A percentile compares a stretch with the other conserved stretches of the same genome.
Conservation (phyloP, 768 basidiomycete species). For the Chalciporus pseudorubinellus region DNA sequence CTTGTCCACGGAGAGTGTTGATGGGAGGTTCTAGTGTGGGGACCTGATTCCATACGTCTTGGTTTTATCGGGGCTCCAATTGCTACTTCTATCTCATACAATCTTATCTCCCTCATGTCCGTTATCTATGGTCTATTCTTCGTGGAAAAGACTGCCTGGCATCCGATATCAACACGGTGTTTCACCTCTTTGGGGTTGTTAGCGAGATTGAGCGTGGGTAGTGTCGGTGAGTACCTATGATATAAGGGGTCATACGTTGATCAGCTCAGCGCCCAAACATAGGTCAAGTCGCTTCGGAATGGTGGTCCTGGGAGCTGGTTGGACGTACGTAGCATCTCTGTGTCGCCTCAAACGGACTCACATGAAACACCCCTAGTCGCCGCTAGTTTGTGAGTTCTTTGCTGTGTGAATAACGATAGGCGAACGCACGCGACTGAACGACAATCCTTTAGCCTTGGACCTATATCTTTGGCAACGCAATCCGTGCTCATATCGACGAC, state of each 20-base stretch:
- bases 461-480: conserved; percentile 81
- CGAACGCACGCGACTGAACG: conserved; percentile 9
- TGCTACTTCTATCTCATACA: conserved; percentile 81
- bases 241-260: not conserved
- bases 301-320: conserved; percentile 96
- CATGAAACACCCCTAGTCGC: conserved; percentile 37
- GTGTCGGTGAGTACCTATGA: conserved; percentile 50
- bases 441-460: conserved; percentile 58
- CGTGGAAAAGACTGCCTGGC: conserved; percentile 73
- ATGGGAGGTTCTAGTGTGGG: conserved; percentile 57
- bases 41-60: conserved; percentile 65
- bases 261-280: not conserved
- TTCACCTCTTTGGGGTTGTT: conserved; percentile 69
- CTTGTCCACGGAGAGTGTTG: not conserved
- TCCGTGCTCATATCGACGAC: conserved; percentile 76
- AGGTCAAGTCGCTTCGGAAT: conserved; percentile 84
- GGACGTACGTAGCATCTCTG: conserved; percentile 35
- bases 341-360: conserved; percentile 1
- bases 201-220: conserved; percentile 74
- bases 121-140: conserved; percentile 59
- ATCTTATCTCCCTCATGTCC: conserved; percentile 63
- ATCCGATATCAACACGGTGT: conserved; percentile 63
- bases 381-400: conserved; percentile 46
- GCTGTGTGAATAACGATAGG: not conserved
- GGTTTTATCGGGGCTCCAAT: conserved; percentile 91